Conservation (phyloP, 1,139 yeast species). For the Keqinozyma sinolaborantium region DNA sequence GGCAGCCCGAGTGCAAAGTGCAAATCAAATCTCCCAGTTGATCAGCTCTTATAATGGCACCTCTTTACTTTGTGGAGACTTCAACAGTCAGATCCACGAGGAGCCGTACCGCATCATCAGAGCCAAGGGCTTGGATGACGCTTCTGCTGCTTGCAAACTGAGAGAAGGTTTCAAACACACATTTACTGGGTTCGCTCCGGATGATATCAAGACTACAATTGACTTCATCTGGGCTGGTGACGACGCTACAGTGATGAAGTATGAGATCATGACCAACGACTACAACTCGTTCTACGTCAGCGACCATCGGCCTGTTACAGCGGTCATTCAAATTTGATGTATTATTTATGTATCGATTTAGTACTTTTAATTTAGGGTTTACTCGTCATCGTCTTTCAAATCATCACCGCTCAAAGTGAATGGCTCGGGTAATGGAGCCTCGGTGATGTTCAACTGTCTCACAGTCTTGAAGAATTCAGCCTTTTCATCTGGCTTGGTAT, state of each 20-base stretch:
- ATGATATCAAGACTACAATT: conserved; percentile 17
- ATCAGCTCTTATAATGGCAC: conserved; percentile 24
- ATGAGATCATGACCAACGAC: conserved; percentile 31
- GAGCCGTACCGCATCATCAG: conserved; percentile 19
- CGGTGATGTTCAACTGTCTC: conserved; percentile 74
- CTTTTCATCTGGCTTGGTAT: conserved; percentile 64
- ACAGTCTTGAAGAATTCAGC: conserved; percentile 75
- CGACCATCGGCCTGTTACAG: conserved; percentile 44
- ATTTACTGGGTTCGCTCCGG: conserved; percentile 33
- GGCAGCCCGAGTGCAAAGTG: conserved; percentile 29
- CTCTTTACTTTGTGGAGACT: conserved; percentile 27
- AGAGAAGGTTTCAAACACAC: conserved; percentile 26
- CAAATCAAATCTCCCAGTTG: conserved; percentile 29
- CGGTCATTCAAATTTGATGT: conserved; percentile 17
- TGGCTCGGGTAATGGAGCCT: conserved; percentile 91
- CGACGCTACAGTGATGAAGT: conserved; percentile 21
- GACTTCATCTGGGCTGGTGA: conserved; percentile 29
- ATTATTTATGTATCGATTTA: too few relatives aligned
- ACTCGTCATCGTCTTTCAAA: conserved; percentile 31
- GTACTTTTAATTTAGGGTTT: not conserved
- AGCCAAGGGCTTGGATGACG: conserved; percentile 19
- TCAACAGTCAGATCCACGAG: conserved; percentile 12
- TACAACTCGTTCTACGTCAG: conserved; percentile 26
- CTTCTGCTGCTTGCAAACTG: conserved; percentile 16
- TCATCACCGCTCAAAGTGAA: conserved; percentile 62